Evolutionary conservation across 148 eudicot species (phyloP), one percentile per base, ranked within the genome.

Genomic region (Camellia sinensis): DNA sequence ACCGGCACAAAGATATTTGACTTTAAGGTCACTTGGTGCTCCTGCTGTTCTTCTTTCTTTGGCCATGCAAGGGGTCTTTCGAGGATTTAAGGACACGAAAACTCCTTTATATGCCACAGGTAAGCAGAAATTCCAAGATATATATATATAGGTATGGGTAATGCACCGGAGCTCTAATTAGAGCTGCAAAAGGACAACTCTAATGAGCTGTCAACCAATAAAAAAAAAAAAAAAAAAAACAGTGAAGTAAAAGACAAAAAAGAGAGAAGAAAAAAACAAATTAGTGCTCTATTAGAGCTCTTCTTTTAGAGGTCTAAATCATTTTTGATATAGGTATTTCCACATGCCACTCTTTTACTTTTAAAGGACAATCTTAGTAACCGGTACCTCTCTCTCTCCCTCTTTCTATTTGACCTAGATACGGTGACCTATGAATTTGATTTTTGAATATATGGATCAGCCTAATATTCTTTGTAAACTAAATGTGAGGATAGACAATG

Each of bases 11-110:
- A 86, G 81, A 84, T 96, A 96, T 78, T 86, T 96, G 82, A 91
- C 86, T 41, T 59, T 96, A 22, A 89, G 99, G 69, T 87, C 99
- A 17, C 85, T 96, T 1, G 99, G 99, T 48, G 95, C 99, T 61
- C 98, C 99, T 0, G 99, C 99, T 43, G 97, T 96, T 80, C 93
- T 93, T 79, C 93, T 96, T 65, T 96, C 99, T 53, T 65, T 96
- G 72, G 98, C 99, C 66, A 96, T 93, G 97, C 99, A 96, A 92
- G 99, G 99, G 4, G 86, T 96, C 57, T 96, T 96, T 84, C 90
- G 98, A 72, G 99, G 99, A 62, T 88, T 96, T 64, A 96, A 93
- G 85, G 98, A 96, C 82, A 96, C 99, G 11, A 93, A 73, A 90
- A 96, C 99, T 80, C 99, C 99, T 71, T 85, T 96, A 45, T 96